Base-by-base conservation (phyloP, 148 eudicot genomes). In the Arbutus unedo region DNA sequence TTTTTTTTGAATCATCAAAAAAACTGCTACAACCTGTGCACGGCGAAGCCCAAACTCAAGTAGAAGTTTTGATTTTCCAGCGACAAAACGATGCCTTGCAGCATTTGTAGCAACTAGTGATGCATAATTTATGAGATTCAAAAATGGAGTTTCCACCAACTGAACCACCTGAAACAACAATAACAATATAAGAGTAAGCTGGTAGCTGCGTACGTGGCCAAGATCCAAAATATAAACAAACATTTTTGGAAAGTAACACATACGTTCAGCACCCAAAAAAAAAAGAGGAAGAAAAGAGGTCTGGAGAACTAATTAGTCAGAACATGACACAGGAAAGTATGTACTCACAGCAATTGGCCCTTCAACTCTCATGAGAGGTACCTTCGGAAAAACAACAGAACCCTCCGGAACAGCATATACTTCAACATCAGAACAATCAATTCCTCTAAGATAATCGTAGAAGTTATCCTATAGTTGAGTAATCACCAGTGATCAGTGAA, bases 41-140 rank as follows among this genome's bases (percentile, higher is more conserved):
- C 99, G 89, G 75, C 99, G 90, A 84, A 96, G 95, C 81, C 99
- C 99, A 88, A 96, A 96, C 86, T 96, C 99, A 83, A 96, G 92
- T 78, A 96, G 91, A 78, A 85, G 82, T 88, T 96, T 96, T 78
- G 94, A 91, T 80, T 91, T 89, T 82, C 99, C 99, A 67, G 95
- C 99, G 77, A 96, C 97, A 83, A 92, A 92, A 67, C 99, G 94
- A 87, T 96, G 99, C 88, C 99, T 91, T 81, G 98, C 98, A 88
- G 99, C 97, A 89, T 96, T 96, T 53, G 99, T 96, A 79, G 99
- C 91, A 74, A 96, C 98, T 81, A 96, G 85, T 51, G 99, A 96
- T 75, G 99, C 95, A 83, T 89, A 96, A 84, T 96, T 96, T 90
- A 94, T 91, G 74, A 96, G 98, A 85, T 94, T 96, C 79, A 94